Evolutionary conservation across 2,329 filamentous ascomycete genomes (phyloP).

Genomic region (Colletotrichum navitas): DNA sequence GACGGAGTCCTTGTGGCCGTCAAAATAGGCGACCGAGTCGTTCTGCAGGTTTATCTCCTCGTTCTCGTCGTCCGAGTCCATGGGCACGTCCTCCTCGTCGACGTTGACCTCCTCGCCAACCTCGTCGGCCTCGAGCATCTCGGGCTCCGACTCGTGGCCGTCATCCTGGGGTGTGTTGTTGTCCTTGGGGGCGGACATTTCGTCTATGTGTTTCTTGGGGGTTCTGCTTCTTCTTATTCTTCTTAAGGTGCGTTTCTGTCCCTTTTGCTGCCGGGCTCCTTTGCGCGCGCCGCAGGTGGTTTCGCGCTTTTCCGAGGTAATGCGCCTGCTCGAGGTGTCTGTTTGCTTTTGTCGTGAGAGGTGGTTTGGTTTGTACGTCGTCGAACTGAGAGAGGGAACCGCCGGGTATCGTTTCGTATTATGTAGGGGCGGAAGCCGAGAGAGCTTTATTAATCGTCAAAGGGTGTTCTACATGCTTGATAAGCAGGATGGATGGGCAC

Average conservation of each 20-base stretch:
- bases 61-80: slow-evolving; percentile 81
- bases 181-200: slow-evolving; percentile 38
- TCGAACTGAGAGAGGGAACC: background rate
- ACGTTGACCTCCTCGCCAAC: slow-evolving; percentile 79
- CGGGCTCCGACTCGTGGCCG: slow-evolving; percentile 59
- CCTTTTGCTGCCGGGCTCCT: background rate
- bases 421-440: slow-evolving; percentile 4
- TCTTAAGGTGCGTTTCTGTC: background rate
- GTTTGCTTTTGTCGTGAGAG: background rate
- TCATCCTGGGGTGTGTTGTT: slow-evolving; percentile 19
- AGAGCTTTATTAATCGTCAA: slow-evolving; percentile 36
- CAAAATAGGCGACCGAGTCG: slow-evolving; percentile 94
- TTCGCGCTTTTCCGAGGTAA: background rate
- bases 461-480: slow-evolving; percentile 38
- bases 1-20: slow-evolving; percentile 88
- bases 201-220: background rate
- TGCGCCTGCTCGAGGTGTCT: slow-evolving; percentile 9
- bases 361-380: background rate
- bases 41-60: slow-evolving; percentile 87
- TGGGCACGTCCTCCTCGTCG: slow-evolving; percentile 75
- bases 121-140: slow-evolving; percentile 82
- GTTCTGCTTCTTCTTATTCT: background rate
- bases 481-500: slow-evolving; percentile 28
- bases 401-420: slow-evolving; percentile 24
- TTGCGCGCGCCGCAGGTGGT: background rate